Conservation (phyloP, 1,284 basidiomycete genomes). For the Cryptococcus sp. region DNA sequence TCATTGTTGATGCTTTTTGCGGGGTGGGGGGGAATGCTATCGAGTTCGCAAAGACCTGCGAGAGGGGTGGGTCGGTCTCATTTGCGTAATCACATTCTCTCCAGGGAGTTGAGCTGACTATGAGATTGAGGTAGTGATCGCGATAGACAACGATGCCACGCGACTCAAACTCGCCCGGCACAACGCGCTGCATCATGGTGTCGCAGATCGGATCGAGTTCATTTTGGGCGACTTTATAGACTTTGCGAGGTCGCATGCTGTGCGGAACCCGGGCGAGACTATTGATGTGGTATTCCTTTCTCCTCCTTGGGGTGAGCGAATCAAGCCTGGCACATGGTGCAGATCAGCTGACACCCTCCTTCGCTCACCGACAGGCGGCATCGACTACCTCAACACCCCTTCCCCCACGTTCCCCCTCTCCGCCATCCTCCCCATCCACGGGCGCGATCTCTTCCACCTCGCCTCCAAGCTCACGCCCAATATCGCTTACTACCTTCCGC, state of each 20-base stretch:
- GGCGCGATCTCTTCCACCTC: conserved; percentile 72
- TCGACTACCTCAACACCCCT: conserved; percentile 34
- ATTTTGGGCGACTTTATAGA: conserved; percentile 80
- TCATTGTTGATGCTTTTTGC: conserved; percentile 77
- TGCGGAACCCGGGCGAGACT: conserved; percentile 46
- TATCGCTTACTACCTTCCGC: conserved; percentile 84
- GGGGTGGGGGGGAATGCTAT: conserved; percentile 98
- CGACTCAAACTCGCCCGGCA: conserved; percentile 82
- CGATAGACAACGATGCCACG: conserved; percentile 79
- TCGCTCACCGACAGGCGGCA: conserved; percentile 27
- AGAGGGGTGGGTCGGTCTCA: conserved; percentile 64
- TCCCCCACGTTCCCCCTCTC: conserved; percentile 66
- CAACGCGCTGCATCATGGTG: conserved; percentile 89
- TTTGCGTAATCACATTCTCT: conserved; percentile 30
- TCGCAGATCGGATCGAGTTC: conserved; percentile 90
- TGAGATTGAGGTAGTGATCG: conserved; percentile 65
- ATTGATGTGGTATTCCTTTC: conserved; percentile 88
- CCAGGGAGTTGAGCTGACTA: neutral
- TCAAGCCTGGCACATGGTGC: conserved; percentile 10
- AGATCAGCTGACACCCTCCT: neutral
- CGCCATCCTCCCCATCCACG: conserved; percentile 73
- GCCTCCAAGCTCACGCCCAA: conserved; percentile 65
- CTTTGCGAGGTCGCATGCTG: conserved; percentile 63
- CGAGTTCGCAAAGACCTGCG: conserved; percentile 92
- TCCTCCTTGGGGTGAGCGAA: conserved; percentile 83